Percentiles rank a stretch among this genome's conserved stretches.
Conservation (phyloP, 2,329 filamentous ascomycete species). For the Aspergillus latus region DNA sequence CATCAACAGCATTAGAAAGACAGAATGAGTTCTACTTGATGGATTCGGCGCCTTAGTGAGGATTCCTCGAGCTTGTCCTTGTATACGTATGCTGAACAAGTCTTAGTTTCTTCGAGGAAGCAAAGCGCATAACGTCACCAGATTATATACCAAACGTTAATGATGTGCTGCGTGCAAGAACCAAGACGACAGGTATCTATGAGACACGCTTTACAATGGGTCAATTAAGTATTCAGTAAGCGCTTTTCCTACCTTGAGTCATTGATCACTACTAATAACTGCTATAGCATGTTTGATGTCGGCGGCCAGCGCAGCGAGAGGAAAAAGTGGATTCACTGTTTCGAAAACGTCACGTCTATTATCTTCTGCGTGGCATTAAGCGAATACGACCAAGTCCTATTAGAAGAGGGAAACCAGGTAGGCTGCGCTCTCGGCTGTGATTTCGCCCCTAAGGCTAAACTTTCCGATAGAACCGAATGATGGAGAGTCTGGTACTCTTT, state of each 20-base stretch:
- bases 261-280: slow-evolving; percentile 25
- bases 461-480: slow-evolving; percentile 83
- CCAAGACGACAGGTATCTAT: slow-evolving; percentile 98
- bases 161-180: slow-evolving; percentile 91
- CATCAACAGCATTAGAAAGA: slow-evolving; percentile 80
- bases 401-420: slow-evolving; percentile 97
- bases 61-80: slow-evolving; percentile 9
- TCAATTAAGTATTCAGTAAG: slow-evolving; percentile 96
- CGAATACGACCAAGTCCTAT: slow-evolving; percentile 95
- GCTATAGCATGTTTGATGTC: slow-evolving; percentile 92
- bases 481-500: slow-evolving; percentile 94
- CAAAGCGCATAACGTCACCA: slow-evolving; percentile 74
- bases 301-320: slow-evolving; percentile 94
- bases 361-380: slow-evolving; percentile 98
- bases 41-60: slow-evolving; percentile 98
- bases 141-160: slow-evolving; percentile 92
- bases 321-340: slow-evolving; percentile 99
- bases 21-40: slow-evolving; percentile 98
- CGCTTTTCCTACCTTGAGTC: slow-evolving; percentile 18
- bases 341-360: slow-evolving; percentile 98
- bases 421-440: slow-evolving; percentile 29
- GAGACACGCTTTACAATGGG: slow-evolving; percentile 99
- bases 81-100: slow-evolving; percentile 26
- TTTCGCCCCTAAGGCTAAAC: slow-evolving; percentile 13
- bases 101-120: slow-evolving; percentile 90